Conservation (phyloP, 106 monocot species). For the Xerophyta viscosa region DNA sequence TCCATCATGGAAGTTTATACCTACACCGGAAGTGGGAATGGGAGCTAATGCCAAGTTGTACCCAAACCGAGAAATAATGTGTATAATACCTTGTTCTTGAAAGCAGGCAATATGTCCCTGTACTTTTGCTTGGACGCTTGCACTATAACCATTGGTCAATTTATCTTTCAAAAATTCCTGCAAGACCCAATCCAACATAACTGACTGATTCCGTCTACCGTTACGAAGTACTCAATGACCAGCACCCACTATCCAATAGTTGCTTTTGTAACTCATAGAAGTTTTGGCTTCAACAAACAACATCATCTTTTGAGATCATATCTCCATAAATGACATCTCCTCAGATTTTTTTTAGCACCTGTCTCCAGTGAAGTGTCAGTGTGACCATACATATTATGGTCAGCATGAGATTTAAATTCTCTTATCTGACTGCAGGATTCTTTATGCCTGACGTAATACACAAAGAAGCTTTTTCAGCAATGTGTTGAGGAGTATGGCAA, state of each 20-base stretch:
- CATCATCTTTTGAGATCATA: constrained; percentile 1
- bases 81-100: constrained; percentile 76
- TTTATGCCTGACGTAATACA: constrained; percentile 50
- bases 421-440: constrained; percentile 59
- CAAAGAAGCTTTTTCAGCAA: constrained; percentile 33
- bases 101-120: constrained; percentile 16
- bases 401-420: constrained; percentile 51
- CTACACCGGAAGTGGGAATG: constrained; percentile 58
- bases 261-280: constrained; percentile 4
- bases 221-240: constrained; percentile 5
- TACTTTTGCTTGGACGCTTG: constrained; percentile 15
- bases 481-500: constrained; percentile 48
- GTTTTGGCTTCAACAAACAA: constrained; percentile 4
- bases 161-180: constrained; percentile 52
- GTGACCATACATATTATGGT: constrained; percentile 14
- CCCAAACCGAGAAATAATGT: constrained; percentile 75
- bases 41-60: constrained; percentile 80
- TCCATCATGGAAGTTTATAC: constrained; percentile 80
- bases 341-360: constrained; percentile 18
- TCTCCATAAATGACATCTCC: constrained; percentile 32
- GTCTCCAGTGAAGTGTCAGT: constrained; percentile 1
- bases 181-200: constrained; percentile 32
- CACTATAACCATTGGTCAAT: constrained; percentile 21
- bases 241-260: constrained; percentile 1
- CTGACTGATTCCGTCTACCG: background rate